Base-by-base conservation (phyloP, 2,329 filamentous ascomycete genomes). In the Tolypocladium ovalisporum region DNA sequence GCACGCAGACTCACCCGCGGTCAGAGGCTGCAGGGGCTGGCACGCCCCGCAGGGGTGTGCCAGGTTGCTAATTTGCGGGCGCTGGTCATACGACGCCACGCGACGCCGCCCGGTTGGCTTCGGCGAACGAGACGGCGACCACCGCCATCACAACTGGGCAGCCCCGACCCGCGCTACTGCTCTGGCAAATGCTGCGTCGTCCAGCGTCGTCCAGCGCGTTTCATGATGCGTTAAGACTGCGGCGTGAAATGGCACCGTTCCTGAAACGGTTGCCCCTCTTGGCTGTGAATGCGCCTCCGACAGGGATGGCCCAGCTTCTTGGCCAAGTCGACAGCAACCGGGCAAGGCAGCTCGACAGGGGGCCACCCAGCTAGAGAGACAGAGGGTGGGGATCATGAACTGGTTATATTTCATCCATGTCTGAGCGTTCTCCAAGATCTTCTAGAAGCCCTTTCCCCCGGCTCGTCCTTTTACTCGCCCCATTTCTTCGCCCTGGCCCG, bases 211-310 rank as follows among this genome's bases (percentile, higher is more conserved):
- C 56, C 60, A 47, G 29, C 53, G 60, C 61, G 66, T 68, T 68
- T 67, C 66, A 66, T 64, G 65, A 62, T 60, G 58, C 60, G 62
- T 62, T 59, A 62, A 62, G 61, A 52, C 62, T 59, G 61, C 61
- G 63, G 63, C 62, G 62, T 63, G 61, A 62, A 65, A 63, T 64
- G 64, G 63, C 60, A 58, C 62, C 57, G 65, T 67, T 65, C 64
- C 64, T 66, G 65, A 66, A 66, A 67, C 65, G 63, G 61, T 58
- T 54, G 55, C 39, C 51, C 27, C 35, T 40, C 35, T 56, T 54
- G 52, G 51, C 54, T 24, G 29, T 47, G 53, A 54, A 53, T 27
- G 32, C 42, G 54, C 35, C 53, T 42, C 37, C 54, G 57, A 56
- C 60, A 59, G 58, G 59, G 61, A 40, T 55, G 53, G 32, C 54